Evolutionary conservation across 768 basidiomycete genomes (phyloP), one percentile per base, ranked within the genome.

Genomic region (Russula sp.): DNA sequence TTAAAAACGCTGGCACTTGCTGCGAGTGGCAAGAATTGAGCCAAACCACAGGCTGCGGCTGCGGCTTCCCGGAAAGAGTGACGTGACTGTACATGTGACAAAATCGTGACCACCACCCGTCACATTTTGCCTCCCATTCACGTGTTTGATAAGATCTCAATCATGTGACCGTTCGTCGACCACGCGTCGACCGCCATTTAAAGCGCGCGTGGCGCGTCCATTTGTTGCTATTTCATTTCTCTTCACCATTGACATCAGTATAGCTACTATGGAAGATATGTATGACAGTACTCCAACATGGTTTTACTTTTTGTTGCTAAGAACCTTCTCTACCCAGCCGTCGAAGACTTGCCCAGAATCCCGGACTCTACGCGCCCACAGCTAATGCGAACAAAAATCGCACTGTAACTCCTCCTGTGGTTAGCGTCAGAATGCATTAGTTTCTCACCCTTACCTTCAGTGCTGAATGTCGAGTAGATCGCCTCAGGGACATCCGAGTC

Each of bases 341-440:
- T 50, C 58, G 58, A 55, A 64, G 14, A 64, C 63, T 64, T n/a
- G 59, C 58, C 27, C 53, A 64, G 42, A 59, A 64, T 50, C 35
- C 58, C n/a, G 53, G 45, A 10, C 48, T 39, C 27, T 31, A 55
- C 6, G 45, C 52, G 1, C 14, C 34, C 27, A 39, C 53, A 14
- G n/a, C 32, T n/a, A 22, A 35, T 11, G 58, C 40, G 2, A 49
- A 56, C 59, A 64, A 60, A 55, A 27, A 22, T 5, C 58, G 34
- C 34, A 7, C 9, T 34, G 53, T 27, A 16, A 42, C 47, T 8
- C 51, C 50, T 22, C 37, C 51, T 22, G 35, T 31, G 16, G 59
- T 64, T 20, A 64, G 57, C 32, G 52, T 54, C 13, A 14, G 63
- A 10, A 44, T 42, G 32, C 35, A 16, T 22, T 16, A 27, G 22